Conservation (phyloP, 768 basidiomycete genomes). For the Mycena pura region DNA sequence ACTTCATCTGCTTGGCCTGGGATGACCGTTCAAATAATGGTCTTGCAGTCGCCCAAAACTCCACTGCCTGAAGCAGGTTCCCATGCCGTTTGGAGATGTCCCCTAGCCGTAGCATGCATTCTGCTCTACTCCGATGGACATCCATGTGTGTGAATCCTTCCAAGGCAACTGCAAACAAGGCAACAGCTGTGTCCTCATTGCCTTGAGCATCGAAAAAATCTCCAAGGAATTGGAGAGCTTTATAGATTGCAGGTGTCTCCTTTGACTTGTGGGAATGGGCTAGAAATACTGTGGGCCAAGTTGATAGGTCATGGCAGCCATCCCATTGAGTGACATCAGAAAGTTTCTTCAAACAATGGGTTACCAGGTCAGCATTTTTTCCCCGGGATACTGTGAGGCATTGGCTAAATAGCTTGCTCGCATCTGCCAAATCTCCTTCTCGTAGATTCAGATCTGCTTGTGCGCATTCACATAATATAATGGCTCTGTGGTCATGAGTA, state of each 20-base stretch:
- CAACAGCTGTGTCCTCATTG: not conserved
- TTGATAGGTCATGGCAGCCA: not conserved
- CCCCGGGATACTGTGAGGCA: not conserved
- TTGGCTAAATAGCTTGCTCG: not conserved
- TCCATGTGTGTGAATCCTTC: not conserved
- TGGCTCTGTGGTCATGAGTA: not conserved
- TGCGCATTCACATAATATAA: not conserved
- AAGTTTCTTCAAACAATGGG: not conserved
- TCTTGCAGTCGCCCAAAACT: too few species aligned
- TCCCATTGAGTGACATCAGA: not conserved
- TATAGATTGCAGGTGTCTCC: too few species aligned
- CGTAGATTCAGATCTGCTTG: not conserved
- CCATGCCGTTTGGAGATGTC: not conserved
- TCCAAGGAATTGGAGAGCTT: not conserved
- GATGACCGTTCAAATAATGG: too few species aligned
- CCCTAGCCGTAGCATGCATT: not conserved
- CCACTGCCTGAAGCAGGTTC: too few species aligned
- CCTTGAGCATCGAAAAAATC: not conserved
- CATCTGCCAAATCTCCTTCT: not conserved
- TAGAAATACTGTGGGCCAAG: not conserved
- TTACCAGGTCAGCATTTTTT: not conserved
- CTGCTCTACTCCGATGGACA: not conserved
- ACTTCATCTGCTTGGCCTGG: too few species aligned
- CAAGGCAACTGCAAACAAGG: not conserved
- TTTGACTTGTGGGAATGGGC: not conserved